These are phyloP conservation scores for Xylaria sp. DNA, from an alignment of 2,329 filamentous ascomycete species.

Conservation along the genomic window DNA sequence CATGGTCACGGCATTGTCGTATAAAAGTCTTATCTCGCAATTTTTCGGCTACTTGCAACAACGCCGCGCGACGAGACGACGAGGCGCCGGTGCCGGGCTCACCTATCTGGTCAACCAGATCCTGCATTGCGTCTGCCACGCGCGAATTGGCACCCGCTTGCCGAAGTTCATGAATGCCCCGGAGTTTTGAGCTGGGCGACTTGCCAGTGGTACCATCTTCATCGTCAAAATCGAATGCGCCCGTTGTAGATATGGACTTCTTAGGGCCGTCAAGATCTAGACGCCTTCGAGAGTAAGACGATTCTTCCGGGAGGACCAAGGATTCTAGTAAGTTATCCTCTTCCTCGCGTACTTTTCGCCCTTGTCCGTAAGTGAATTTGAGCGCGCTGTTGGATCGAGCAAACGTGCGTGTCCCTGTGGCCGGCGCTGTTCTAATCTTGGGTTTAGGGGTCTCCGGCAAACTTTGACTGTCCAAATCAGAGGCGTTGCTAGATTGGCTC, in stretches of 20 bases:
- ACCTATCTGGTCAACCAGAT: constrained; percentile 70
- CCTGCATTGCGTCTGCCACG: constrained; percentile 72
- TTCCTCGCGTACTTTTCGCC: constrained; percentile 46
- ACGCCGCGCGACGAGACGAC: constrained; percentile 65
- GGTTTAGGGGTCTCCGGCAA: constrained; percentile 42
- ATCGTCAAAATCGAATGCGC: constrained; percentile 54
- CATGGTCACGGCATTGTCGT: constrained; percentile 77
- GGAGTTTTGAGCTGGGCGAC: constrained; percentile 61
- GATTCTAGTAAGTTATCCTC: constrained; percentile 48
- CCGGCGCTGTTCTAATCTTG: constrained; percentile 36
- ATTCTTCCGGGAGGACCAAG: constrained; percentile 43
- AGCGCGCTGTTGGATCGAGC: constrained; percentile 46
- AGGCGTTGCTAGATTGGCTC: constrained; percentile 38
- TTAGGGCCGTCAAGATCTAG: constrained; percentile 46
- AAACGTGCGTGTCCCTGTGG: constrained; percentile 43
- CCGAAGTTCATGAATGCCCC: constrained; percentile 72
- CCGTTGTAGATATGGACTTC: constrained; percentile 34
- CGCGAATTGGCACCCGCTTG: constrained; percentile 74
- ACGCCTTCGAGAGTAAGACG: constrained; percentile 42
- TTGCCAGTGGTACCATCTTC: constrained; percentile 57
- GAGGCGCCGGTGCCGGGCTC: constrained; percentile 56
- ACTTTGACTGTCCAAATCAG: constrained; percentile 39
- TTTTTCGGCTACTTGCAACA: constrained; percentile 69
- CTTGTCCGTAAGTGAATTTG: constrained; percentile 49
- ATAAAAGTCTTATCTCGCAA: constrained; percentile 71